Base-by-base conservation (phyloP, 257 asterid genomes). In the Solanum rostratum region DNA sequence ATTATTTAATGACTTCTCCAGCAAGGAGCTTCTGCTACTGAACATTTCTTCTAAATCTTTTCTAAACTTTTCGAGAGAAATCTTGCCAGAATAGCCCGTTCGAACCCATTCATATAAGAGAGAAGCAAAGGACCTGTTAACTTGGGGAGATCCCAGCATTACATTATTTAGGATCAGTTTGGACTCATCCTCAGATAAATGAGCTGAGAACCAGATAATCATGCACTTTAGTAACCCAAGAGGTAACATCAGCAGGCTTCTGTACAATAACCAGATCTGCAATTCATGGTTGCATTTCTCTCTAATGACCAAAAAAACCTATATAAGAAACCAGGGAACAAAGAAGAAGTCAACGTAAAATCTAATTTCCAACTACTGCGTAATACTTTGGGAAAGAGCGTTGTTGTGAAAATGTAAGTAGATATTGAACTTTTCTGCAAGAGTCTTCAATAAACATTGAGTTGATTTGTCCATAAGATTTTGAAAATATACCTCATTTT, bases 171-270 rank as follows among this genome's bases (percentile, higher is more conserved):
- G 88, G 87, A 95, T 85, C 45, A 90, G 87, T 84, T 84, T 89
- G 55, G 91, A 88, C 86, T 94, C 94, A 50, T 87, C 90, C 87
- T 92, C 95, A 9, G 91, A 90, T 69, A 95, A 88, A 79, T 92
- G 89, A 88, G 93, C 84, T 68, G 96, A 92, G 90, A 92, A 92
- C 98, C 97, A 95, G 84, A 91, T 87, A 80, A 90, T 86, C 19
- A 92, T 87, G 87, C 92, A 92, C 86, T 88, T 92, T 69, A 95
- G 93, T 87, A 93, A 86, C 81, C 98, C 98, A 78, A 95, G 94
- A 41, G 98, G 98, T 95, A 95, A 92, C 87, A 90, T 91, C 78
- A 86, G 89, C 46, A 94, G 94, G 90, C 95, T 87, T 83, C 92
- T 90, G 87, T 90, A 92, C 79, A 93, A 83, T 78, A 95, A 89